Percentiles rank a stretch among this genome's conserved stretches.
Conservation (phyloP, 345 rosid genomes). For the Corchorus capsularis region DNA sequence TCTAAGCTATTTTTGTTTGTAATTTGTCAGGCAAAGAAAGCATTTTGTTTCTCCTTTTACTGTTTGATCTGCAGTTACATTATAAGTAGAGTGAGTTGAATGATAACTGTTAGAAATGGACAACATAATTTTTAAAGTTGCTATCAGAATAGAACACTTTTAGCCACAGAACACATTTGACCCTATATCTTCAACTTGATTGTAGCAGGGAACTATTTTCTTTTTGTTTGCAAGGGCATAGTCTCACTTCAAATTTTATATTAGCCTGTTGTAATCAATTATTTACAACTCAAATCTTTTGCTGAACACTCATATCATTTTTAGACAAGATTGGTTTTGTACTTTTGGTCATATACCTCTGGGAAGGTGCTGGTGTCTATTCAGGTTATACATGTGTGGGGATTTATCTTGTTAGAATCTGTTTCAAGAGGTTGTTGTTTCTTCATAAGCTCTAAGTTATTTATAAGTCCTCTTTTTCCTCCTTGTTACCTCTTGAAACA, state of each 20-base stretch:
- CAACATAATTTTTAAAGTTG: not conserved
- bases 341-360: conserved; percentile 7
- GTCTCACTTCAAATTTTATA: not conserved
- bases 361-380: not conserved
- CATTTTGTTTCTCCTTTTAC: conserved; percentile 7
- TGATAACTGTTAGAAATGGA: not conserved
- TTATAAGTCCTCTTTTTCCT: not conserved
- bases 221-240: not conserved
- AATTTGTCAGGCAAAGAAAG: not conserved
- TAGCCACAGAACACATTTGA: not conserved
- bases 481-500: conserved; percentile 33
- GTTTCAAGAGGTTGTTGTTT: not conserved
- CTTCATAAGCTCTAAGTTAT: not conserved
- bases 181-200: not conserved
- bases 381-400: not conserved
- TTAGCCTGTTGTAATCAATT: not conserved
- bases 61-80: not conserved
- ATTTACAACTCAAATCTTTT: not conserved
- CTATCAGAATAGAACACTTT: not conserved
- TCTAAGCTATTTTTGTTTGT: not conserved
- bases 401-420: not conserved
- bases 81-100: not conserved
- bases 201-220: not conserved
- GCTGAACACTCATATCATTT: not conserved
- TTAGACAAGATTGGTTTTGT: not conserved